Evolutionary conservation across 2,329 filamentous ascomycete species (phyloP).

Genomic region (Phialemoniopsis sp.): DNA sequence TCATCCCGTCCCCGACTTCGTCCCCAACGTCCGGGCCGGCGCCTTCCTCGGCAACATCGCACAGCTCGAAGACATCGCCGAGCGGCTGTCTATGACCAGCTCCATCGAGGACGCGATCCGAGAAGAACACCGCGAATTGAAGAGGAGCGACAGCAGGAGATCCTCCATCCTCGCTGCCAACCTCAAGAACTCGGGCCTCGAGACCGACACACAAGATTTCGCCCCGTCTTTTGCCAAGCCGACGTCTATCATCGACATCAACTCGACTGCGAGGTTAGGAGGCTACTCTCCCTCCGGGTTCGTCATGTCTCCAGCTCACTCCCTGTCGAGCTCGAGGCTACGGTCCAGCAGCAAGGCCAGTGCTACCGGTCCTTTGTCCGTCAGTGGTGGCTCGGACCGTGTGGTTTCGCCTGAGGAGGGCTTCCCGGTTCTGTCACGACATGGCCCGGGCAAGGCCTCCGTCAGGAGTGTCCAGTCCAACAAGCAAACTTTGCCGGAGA

Average conservation of each 20-base stretch:
- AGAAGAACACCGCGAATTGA: slow-evolving; percentile 66
- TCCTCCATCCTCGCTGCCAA: slow-evolving; percentile 57
- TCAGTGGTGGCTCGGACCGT: neutral
- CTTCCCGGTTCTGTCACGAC: slow-evolving; percentile 36
- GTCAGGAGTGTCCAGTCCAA: slow-evolving; percentile 44
- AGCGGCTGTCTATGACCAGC: slow-evolving; percentile 68
- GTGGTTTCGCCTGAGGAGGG: slow-evolving; percentile 16
- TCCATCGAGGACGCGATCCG: slow-evolving; percentile 77
- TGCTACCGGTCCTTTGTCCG: slow-evolving; percentile 15
- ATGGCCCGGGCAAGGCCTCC: slow-evolving; percentile 52
- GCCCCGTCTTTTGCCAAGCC: slow-evolving; percentile 19
- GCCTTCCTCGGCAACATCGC: slow-evolving; percentile 65
- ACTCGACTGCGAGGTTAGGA: slow-evolving; percentile 61
- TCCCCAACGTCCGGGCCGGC: slow-evolving; percentile 49
- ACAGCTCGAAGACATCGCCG: slow-evolving; percentile 70
- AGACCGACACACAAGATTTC: slow-evolving; percentile 11
- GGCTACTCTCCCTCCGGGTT: slow-evolving; percentile 67
- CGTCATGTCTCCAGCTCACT: slow-evolving; percentile 63
- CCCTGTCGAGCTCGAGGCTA: slow-evolving; percentile 50
- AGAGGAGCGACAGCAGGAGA: slow-evolving; percentile 63
- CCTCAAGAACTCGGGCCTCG: slow-evolving; percentile 23
- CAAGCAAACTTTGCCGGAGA: slow-evolving; percentile 50
- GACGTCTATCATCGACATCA: slow-evolving; percentile 66
- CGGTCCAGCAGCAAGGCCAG: slow-evolving; percentile 53
- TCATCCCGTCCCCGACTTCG: slow-evolving; percentile 58